Base-by-base conservation (phyloP, 176 grass and related monocot species). In the Oryza nivara region DNA sequence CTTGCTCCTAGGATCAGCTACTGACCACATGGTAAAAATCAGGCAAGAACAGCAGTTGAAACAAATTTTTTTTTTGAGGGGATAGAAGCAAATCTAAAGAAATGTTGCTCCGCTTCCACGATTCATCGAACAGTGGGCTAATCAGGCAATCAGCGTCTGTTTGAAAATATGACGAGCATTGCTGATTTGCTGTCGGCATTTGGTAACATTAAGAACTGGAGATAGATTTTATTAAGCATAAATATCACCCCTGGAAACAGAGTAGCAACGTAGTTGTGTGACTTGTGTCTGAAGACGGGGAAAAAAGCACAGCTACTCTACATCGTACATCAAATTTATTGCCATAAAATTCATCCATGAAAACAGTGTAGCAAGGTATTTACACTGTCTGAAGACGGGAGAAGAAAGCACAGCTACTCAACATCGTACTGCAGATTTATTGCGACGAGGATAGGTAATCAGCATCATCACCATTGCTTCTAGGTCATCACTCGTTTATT, bases 341-440 rank as follows among this genome's bases (percentile, higher is more conserved):
- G 25, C 19, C 3, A 67, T 26, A 48, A 12, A 35, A 64, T 23
- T 40, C 38, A 22, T 28, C 38, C n/a, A 64, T 64, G 70, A 38
- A 0, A 60, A 52, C 35, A 82, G 25, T 30, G 52, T 49, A 19
- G 70, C 38, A 77, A 72, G 8, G 73, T 68, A 82, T 84, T 84
- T 78, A 66, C 71, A 85, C 16, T 34, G 70, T 61, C 28, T 46
- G 44, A 76, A 9, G 43, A 44, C 43, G 35, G 40, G 40, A 41
- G 40, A 41, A 41, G 40, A 45, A 66, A 26, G 26, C 9, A 54
- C 11, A 32, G 15, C 38, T 14, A 15, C 12, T 2, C 32, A 2
- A 68, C 44, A 12, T 35, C 77, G 46, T 82, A 45, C 9, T 45
- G 13, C 14, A 0, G 4, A 78, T 82, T 68, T 73, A 68, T 56